A percentile compares a stretch with the other conserved stretches of the same genome.
Conservation (phyloP, 129 eudicot genomes). For the Flaveria linearis region DNA sequence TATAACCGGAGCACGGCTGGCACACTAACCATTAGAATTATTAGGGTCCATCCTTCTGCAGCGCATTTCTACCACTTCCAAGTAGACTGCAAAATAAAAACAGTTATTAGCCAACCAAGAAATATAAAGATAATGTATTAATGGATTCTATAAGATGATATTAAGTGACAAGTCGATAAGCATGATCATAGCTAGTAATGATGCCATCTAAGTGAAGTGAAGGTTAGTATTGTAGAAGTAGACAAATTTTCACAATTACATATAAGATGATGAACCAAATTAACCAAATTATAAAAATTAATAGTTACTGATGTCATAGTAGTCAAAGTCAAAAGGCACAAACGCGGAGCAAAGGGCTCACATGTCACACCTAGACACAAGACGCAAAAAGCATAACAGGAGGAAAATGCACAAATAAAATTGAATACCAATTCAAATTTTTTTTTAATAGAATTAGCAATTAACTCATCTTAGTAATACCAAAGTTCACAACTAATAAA, state of each 20-base stretch:
- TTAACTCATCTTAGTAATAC: not conserved
- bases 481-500: not conserved
- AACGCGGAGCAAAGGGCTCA: not conserved
- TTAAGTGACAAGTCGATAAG: slow-evolving; percentile 3
- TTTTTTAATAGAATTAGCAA: not conserved
- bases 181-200: not conserved
- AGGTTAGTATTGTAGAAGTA: not conserved
- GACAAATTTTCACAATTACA: not conserved
- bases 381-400: not conserved
- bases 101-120: not conserved
- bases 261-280: not conserved
- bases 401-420: not conserved
- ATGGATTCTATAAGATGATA: not conserved
- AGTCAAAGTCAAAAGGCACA: not conserved
- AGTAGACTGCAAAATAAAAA: slow-evolving; percentile 25
- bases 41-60: slow-evolving; percentile 26
- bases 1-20: slow-evolving; percentile 23
- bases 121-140: not conserved
- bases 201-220: slow-evolving; percentile 8
- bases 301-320: not conserved
- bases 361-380: not conserved
- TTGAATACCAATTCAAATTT: not conserved
- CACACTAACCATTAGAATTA: slow-evolving; percentile 26
- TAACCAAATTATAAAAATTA: not conserved
- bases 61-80: slow-evolving; percentile 23